phyloP scores from a whole-genome alignment of 768 basidiomycete species.

The Lentinus tigrinus region DNA sequence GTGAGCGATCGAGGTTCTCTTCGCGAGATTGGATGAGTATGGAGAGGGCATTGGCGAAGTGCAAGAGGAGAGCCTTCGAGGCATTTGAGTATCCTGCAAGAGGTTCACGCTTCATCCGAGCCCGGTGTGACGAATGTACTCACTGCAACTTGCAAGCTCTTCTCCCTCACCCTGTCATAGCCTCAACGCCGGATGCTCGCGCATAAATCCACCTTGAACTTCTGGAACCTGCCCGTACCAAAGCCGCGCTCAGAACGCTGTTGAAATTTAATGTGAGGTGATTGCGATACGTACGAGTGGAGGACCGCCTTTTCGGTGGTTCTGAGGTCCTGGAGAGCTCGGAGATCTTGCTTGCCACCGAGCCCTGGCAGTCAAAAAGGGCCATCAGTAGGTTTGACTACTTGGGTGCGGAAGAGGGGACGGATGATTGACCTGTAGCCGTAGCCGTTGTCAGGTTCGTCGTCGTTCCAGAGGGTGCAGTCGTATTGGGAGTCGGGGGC shows the following conservation, averaged over 20 bases:
- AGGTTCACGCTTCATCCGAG: not conserved
- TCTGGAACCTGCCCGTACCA: constrained; percentile 71
- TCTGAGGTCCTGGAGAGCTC: constrained; percentile 85
- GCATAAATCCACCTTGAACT: too few species aligned
- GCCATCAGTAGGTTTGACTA: constrained; percentile 17
- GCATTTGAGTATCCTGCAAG: constrained; percentile 69
- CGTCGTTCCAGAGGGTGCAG: too few species aligned
- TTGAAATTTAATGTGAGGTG: not conserved
- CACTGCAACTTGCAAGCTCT: constrained; percentile 76
- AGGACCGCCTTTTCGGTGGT: constrained; percentile 84
- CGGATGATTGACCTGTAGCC: constrained; percentile 11
- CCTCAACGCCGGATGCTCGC: constrained; percentile 61
- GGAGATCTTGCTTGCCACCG: constrained; percentile 71
- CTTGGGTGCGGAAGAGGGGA: constrained; percentile 10
- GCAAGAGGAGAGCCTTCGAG: constrained; percentile 63
- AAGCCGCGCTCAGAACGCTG: constrained; percentile 37
- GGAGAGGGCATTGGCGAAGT: constrained; percentile 65
- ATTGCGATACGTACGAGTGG: constrained; percentile 52
- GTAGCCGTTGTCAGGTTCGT: not conserved
- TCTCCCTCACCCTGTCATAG: constrained; percentile 80
- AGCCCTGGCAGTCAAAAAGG: constrained; percentile 31
- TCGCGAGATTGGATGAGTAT: too few species aligned
- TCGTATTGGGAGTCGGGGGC: constrained; percentile 11
- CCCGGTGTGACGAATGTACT: constrained; percentile 23
- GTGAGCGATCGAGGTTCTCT: too few species aligned